Evolutionary conservation across 805 yeast genomes (phyloP), one percentile per base, ranked within the genome.

Genomic region (Candida railenensis): DNA sequence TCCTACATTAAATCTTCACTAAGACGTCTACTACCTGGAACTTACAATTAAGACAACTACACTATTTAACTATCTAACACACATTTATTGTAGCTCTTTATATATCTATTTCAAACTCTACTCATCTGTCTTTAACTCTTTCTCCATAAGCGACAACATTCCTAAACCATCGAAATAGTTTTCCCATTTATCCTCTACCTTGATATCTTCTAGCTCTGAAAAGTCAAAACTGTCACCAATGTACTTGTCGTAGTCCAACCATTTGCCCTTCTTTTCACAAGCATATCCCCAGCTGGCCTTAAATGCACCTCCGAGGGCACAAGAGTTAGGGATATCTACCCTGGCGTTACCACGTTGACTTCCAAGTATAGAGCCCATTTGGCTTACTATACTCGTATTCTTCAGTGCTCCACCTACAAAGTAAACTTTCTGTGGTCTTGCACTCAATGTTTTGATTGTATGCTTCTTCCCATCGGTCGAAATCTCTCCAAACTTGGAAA

Each of bases 261-360:
- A 75, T 14, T 58, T 47, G 8, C 54, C 55, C 16, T 56, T 52
- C 20, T 46, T 30, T 49, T 70, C 76, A 47, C 66, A 66, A 45
- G 58, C 51, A 47, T 62, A 65, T 34, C 88, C 78, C 95, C 95
- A 89, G 41, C 83, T 71, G 1, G 96, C 92, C 60, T 87, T 86
- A 66, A 77, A 87, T 37, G 95, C 92, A 3, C 96, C 96, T 21
- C 97, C 97, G 32, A 88, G 64, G 0, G 96, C 97, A 74, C 97
- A 90, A 1, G 96, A 94, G 65, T 90, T 90, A 5, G 92, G 82
- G 40, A 88, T 79, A 56, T 87, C 90, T 34, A 86, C 83, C 49
- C 81, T 79, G 61, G 66, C 87, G 50, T 85, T 82, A 1, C 91
- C 94, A 30, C 70, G 61, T 1, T 72, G 65, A 0, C 87, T 82